Base-by-base conservation (phyloP, 257 asterid species). In the Solanum sejunctum region DNA sequence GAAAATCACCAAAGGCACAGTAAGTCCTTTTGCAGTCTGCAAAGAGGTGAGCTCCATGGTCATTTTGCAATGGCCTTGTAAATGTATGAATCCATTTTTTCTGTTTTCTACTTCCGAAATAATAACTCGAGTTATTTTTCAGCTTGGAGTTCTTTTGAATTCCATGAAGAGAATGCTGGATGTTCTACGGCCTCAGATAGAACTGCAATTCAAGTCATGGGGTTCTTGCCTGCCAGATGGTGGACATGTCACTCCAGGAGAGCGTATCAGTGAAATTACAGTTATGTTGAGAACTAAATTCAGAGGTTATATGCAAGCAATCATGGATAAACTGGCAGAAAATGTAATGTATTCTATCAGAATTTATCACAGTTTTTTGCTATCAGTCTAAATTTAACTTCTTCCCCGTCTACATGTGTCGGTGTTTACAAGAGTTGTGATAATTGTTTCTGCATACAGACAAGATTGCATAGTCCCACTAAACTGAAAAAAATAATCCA, bases 81-180 rank as follows among this genome's bases (percentile, higher is more conserved):
- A 54, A 41, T 81, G 51, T 61, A 3, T 7, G 17, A 5, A 5
- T 54, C 64, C 75, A 1, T 5, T 39, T 16, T 60, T 63, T 54
- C 80, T 79, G 61, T 58, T 41, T 69, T 43, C 61, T 11, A 26
- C 32, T 28, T 12, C 16, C 41, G 3, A 67, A 45, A 83, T 51
- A 57, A 77, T 58, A 41, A 79, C 17, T 7, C 0, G 43, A 60
- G 61, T n/a, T 85, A 20, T 55, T 84, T 85, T 89, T 80, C 91
- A 96, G 99, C 89, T 96, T 93, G 99, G 99, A 85, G 88, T 91
- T 28, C 90, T 92, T 69, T 87, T 96, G 88, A 96, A 95, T 89
- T 94, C 99, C 39, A 85, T 95, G 97, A 96, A 92, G 88, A 91
- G 95, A 87, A 91, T 96, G 97, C 93, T 96, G 8, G 98, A 96